Conservation (phyloP, 352 stramenopile genomes). For the Globisporangium rhizosaccharum region DNA sequence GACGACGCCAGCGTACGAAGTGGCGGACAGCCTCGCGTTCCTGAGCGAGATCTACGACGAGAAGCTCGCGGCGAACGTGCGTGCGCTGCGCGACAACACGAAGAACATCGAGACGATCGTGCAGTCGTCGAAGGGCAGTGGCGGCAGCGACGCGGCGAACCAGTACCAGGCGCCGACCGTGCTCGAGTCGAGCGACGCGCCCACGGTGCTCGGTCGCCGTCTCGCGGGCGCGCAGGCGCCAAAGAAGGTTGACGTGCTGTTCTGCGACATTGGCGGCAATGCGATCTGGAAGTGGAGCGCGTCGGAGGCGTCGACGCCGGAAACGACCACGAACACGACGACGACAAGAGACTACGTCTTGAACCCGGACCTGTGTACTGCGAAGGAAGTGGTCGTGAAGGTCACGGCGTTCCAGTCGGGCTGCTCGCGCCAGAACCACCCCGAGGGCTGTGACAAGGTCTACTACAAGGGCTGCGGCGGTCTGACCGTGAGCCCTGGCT, state of each 20-base stretch:
- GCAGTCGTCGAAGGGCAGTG: conserved; percentile 35
- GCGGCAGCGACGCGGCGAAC: conserved; percentile 15
- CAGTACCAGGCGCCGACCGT: conserved; percentile 48
- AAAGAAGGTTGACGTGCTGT: conserved; percentile 48
- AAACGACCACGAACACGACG: conserved; percentile 26
- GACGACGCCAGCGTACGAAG: conserved; percentile 14
- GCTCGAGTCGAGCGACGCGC: conserved; percentile 27
- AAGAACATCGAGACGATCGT: conserved; percentile 52
- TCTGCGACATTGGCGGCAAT: conserved; percentile 69
- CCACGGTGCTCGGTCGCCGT: conserved; percentile 30
- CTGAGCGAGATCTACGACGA: conserved; percentile 51
- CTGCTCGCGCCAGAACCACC: conserved; percentile 64
- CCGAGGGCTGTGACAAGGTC: conserved; percentile 51
- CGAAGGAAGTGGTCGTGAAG: conserved; percentile 33
- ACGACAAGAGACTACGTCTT: conserved; percentile 19
- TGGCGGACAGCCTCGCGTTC: conserved; percentile 32
- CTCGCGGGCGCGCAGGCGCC: conserved; percentile 11
- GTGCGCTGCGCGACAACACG: conserved; percentile 44
- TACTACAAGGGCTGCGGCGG: conserved; percentile 78
- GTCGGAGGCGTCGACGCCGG: conserved; percentile 23
- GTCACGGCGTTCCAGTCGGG: conserved; percentile 64
- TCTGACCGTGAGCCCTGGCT: conserved; percentile 60
- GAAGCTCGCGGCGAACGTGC: conserved; percentile 35
- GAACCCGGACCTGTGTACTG: conserved; percentile 15
- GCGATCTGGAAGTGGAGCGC: conserved; percentile 71